Evolutionary conservation across 192 early-diverging fungal genomes (phyloP).

Genomic region (Lobosporangium transversale): DNA sequence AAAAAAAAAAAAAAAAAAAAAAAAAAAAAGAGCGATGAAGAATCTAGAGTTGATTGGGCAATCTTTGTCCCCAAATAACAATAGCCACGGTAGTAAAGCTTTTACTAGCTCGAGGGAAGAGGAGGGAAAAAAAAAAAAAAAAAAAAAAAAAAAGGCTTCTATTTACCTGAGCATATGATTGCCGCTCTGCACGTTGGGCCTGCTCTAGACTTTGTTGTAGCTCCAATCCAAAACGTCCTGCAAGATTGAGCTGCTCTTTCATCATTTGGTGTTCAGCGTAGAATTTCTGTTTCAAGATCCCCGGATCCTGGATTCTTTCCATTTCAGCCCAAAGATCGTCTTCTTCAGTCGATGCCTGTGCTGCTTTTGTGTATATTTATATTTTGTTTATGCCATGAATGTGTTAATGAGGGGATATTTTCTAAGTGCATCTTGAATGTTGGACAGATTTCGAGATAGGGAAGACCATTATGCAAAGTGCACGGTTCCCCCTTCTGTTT

Average conservation of each 20-base stretch:
- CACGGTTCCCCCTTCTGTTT: background rate
- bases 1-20: background rate
- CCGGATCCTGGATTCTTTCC: slow-evolving; percentile 27
- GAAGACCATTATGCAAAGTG: too few relatives aligned
- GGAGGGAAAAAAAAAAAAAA: slow-evolving; percentile 14
- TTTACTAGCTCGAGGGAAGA: background rate
- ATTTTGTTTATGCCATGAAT: background rate
- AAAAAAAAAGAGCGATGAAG: background rate
- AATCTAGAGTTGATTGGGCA: background rate
- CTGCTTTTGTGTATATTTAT: too few relatives aligned
- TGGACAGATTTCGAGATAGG: background rate
- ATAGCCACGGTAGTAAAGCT: background rate
- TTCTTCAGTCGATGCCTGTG: slow-evolving; percentile 27
- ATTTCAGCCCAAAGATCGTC: slow-evolving; percentile 36
- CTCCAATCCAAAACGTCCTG: slow-evolving; percentile 65
- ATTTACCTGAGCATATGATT: slow-evolving; percentile 52
- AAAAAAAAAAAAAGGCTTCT: background rate
- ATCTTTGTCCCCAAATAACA: background rate
- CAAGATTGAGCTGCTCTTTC: slow-evolving; percentile 61
- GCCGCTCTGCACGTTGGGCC: slow-evolving; percentile 58
- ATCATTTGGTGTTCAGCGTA: slow-evolving; percentile 60
- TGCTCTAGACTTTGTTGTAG: slow-evolving; percentile 56
- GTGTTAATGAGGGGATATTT: background rate
- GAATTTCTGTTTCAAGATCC: slow-evolving; percentile 56
- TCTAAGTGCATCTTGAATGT: too few relatives aligned